phyloP scores from a whole-genome alignment of 2,329 filamentous ascomycete species.

The Parastagonospora nodorum region DNA sequence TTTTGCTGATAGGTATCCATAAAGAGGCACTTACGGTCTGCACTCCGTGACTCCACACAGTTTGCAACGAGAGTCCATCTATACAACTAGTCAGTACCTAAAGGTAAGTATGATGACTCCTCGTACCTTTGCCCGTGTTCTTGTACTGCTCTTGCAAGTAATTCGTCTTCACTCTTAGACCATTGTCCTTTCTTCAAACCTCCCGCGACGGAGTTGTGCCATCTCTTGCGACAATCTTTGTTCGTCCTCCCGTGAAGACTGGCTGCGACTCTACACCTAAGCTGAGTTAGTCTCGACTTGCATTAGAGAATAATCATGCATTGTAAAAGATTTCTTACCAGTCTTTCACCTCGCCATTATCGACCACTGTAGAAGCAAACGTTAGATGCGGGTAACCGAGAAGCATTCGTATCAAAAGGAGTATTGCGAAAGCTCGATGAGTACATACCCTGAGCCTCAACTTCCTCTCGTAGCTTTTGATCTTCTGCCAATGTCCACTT shows the following conservation, averaged over 20 bases:
- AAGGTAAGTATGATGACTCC: background rate
- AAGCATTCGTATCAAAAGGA: background rate
- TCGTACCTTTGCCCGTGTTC: conserved; percentile 44
- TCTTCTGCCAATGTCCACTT: conserved; percentile 37
- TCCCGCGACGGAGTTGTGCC: conserved; percentile 47
- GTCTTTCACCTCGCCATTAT: conserved; percentile 29
- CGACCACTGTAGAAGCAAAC: conserved; percentile 13
- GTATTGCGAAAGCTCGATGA: background rate
- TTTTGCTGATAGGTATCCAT: background rate
- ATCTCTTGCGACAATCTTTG: conserved; percentile 54
- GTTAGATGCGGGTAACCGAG: background rate
- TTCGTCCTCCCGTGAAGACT: conserved; percentile 49
- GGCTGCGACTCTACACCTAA: conserved; percentile 44
- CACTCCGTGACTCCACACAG: conserved; percentile 45
- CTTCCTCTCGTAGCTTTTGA: conserved; percentile 32
- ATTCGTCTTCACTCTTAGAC: conserved; percentile 43
- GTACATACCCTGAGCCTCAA: conserved; percentile 30
- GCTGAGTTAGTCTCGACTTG: too few species aligned
- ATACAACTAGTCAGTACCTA: conserved; percentile 1
- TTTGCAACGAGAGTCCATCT: conserved; percentile 53
- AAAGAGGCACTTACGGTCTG: conserved; percentile 43
- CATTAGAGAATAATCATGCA: conserved; percentile 3
- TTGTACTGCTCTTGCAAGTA: conserved; percentile 41
- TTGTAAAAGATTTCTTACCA: too few species aligned
- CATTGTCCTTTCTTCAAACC: conserved; percentile 51